A percentile compares a stretch with the other conserved stretches of the same genome.
phyloP scores from a whole-genome alignment of 2,329 filamentous ascomycete genomes.

The Dichotomopilus funicola region DNA sequence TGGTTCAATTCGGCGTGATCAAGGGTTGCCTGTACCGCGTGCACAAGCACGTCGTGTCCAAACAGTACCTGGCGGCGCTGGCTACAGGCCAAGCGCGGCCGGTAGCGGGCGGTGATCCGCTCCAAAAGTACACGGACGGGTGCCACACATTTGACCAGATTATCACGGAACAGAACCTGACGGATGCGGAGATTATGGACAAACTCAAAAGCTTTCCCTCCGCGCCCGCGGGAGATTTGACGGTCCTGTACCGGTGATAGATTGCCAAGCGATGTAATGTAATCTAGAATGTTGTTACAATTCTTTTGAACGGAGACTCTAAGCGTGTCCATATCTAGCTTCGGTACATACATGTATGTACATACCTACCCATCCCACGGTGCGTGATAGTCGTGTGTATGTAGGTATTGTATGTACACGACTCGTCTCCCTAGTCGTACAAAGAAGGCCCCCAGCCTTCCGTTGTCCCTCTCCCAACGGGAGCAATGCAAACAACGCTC shows the following conservation, averaged over 20 bases:
- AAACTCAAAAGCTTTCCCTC: slow-evolving; percentile 52
- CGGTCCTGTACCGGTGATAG: slow-evolving; percentile 45
- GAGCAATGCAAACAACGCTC: too few species aligned
- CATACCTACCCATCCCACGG: not conserved
- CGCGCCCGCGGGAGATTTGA: slow-evolving; percentile 46
- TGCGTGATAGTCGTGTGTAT: too few species aligned
- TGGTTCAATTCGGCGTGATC: slow-evolving; percentile 93
- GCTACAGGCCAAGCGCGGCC: slow-evolving; percentile 47
- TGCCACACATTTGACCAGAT: slow-evolving; percentile 76
- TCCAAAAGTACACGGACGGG: slow-evolving; percentile 67
- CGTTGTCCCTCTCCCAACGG: too few species aligned
- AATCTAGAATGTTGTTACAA: too few species aligned
- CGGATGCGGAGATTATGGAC: slow-evolving; percentile 63
- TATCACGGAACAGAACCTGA: slow-evolving; percentile 66
- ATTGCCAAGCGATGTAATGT: too few species aligned
- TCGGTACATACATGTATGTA: not conserved
- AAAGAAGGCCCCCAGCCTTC: too few species aligned
- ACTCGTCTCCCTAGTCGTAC: too few species aligned
- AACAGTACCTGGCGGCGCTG: slow-evolving; percentile 51
- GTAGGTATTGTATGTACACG: too few species aligned
- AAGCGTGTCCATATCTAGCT: not conserved
- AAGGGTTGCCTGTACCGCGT: slow-evolving; percentile 91
- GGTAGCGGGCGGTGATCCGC: slow-evolving; percentile 37
- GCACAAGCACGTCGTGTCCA: slow-evolving; percentile 78
- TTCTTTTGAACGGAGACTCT: too few species aligned